A percentile compares a stretch with the other conserved stretches of the same genome.
phyloP scores from a whole-genome alignment of 139 green algal species.

The Picochlorum sp. region DNA sequence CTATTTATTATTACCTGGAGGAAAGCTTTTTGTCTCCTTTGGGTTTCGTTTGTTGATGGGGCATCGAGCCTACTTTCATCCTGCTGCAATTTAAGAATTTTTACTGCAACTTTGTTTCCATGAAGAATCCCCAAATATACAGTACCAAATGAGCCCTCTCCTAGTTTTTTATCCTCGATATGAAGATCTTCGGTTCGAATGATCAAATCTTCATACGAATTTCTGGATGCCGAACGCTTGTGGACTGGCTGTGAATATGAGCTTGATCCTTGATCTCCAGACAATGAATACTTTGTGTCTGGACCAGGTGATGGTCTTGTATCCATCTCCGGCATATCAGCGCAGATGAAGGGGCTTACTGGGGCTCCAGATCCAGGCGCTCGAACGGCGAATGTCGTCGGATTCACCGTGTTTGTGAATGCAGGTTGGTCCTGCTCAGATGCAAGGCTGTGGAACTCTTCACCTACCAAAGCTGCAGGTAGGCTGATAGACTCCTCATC shows the following conservation, averaged over 20 bases:
- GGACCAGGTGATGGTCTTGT: too few relatives aligned
- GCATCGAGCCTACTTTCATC: neutral
- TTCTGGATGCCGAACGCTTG: neutral
- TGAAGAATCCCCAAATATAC: neutral
- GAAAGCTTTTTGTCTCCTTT: neutral
- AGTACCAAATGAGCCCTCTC: slow-evolving; percentile 1
- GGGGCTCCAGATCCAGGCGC: neutral
- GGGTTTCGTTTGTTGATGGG: neutral
- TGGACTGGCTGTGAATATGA: neutral
- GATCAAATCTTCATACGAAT: neutral
- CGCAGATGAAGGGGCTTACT: neutral
- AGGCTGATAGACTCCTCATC: neutral
- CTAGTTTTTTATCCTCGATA: neutral
- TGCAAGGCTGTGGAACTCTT: too few relatives aligned
- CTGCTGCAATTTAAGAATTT: neutral
- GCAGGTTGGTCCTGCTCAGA: neutral
- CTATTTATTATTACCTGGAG: too few relatives aligned
- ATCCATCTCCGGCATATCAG: neutral
- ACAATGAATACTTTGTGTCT: neutral
- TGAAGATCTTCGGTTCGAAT: neutral
- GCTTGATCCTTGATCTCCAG: neutral
- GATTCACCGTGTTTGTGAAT: neutral
- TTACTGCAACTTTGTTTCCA: slow-evolving; percentile 2
- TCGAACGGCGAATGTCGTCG: neutral
- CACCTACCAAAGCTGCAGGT: too few relatives aligned